Base-by-base conservation (phyloP, 805 yeast species). In the Nakazawaea anatomiae region DNA sequence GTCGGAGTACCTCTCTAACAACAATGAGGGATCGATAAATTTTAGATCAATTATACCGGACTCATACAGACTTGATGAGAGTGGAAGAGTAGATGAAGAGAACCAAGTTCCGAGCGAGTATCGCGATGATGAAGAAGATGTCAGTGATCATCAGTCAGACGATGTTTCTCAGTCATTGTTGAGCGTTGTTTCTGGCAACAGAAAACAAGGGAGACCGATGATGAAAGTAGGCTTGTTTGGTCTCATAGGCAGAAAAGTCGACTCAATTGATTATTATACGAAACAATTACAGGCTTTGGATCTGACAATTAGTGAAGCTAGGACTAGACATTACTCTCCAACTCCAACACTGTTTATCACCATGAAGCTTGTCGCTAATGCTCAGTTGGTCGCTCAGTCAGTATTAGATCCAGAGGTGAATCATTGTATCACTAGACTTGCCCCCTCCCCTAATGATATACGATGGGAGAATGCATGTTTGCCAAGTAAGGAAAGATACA, bases 311-410 rank as follows among this genome's bases (percentile, higher is more conserved):
- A 44, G 63, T 5, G 69, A 73, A 30, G 87, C 92, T 1, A 75
- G 96, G 49, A 71, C 69, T 32, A 74, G 83, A 47, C 86, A 85
- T 55, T 88, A 83, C 60, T 81, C 88, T 0, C 85, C 96, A 0
- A 88, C 96, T 0, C 89, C 95, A 31, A 85, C 92, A 0, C 97
- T 98, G 0, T 92, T 92, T 66, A 82, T 92, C 9, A 94, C 98
- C 0, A 87, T 92, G 96, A 91, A 88, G 56, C 79, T 94, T 0
- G 97, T 90, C 2, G 96, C 97, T 0, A 85, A 90, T 57, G 97
- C 98, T 2, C 99, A 92, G 65, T 85, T 90, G 88, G 85, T 94
- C 29, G 96, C 97, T 0, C 99, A 94, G 65, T 94, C 98, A 0
- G 92, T 92, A 0, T 66, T 94, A 53, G 97, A 91, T 63, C 97